phyloP scores from a whole-genome alignment of 2,329 filamentous ascomycete species.

The Fusarium sp. region DNA sequence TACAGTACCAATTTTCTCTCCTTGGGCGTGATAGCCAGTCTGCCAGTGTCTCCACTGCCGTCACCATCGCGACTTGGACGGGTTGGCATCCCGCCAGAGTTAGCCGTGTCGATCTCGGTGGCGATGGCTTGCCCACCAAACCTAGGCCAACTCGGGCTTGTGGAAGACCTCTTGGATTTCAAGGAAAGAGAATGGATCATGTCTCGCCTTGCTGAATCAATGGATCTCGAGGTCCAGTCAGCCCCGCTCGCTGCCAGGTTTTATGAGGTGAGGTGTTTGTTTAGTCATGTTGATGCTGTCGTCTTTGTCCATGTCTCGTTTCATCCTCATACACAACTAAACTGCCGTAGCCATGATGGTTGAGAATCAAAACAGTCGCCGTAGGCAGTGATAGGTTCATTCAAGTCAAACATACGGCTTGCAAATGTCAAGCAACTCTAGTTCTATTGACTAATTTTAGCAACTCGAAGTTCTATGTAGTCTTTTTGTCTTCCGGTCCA shows the following conservation, averaged over 20 bases:
- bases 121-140: slow-evolving; percentile 19
- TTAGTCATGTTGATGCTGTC: not conserved
- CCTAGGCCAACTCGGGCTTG: not conserved
- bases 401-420: not conserved
- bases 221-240: not conserved
- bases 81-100: slow-evolving; percentile 24
- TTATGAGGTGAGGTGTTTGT: not conserved
- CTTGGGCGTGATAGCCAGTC: slow-evolving; percentile 15
- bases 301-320: not conserved
- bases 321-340: not conserved
- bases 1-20: slow-evolving; percentile 1
- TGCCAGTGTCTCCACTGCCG: slow-evolving; percentile 22
- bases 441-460: slow-evolving; percentile 5
- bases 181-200: not conserved
- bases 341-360: not conserved
- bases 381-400: not conserved
- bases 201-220: not conserved
- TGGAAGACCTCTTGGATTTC: not conserved
- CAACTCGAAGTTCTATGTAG: not conserved
- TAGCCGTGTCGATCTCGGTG: slow-evolving; percentile 43
- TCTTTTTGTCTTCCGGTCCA: not conserved
- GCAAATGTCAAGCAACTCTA: slow-evolving; percentile 14
- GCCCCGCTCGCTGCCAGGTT: not conserved
- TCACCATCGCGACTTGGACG: slow-evolving; percentile 24
- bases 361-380: not conserved